Base-by-base conservation (phyloP, 257 asterid species). In the Anisodus acutangulus region DNA sequence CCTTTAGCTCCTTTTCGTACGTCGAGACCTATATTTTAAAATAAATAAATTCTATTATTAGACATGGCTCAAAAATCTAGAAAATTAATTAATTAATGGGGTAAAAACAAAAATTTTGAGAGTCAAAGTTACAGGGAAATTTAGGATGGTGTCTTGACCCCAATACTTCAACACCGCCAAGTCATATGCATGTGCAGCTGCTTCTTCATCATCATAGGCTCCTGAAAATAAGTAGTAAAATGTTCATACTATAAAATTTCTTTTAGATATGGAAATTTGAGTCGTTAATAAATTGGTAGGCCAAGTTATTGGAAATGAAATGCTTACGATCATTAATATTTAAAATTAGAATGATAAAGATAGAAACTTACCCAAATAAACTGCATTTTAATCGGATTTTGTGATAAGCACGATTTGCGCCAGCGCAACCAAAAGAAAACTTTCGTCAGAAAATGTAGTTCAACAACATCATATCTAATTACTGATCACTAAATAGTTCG, bases 131-230 rank as follows among this genome's bases (percentile, higher is more conserved):
- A 96, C 99, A 9, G 97, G 97, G 59, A 96, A 96, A 89, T 96
- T 96, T 39, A 93, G 91, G 31, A 91, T 86, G 67, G 98, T 96
- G 16, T 96, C 94, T 57, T 92, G 94, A 84, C 99, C 98, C 98
- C 99, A 96, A 54, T 95, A 94, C 86, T 95, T 95, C 89, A 94
- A 89, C 84, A 98, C 98, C 41, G 99, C 99, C 91, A 94, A 92
- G 84, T 96, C 99, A 88, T 96, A 96, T 2, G 99, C 98, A 92
- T 91, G 99, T 90, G 99, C 99, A 47, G 98, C 98, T 87, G 99
- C 93, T 89, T 45, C 97, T 89, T 96, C 99, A 26, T 93, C 94
- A 84, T 96, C 95, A 78, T 96, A 96, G 84, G 99, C 99, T 87
- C 99, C 99, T 94, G 15, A 9, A 13, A 79, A 45, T 2, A 35